Conservation (phyloP, 2,329 filamentous ascomycete species). For the Ascosphaera acerosa region DNA sequence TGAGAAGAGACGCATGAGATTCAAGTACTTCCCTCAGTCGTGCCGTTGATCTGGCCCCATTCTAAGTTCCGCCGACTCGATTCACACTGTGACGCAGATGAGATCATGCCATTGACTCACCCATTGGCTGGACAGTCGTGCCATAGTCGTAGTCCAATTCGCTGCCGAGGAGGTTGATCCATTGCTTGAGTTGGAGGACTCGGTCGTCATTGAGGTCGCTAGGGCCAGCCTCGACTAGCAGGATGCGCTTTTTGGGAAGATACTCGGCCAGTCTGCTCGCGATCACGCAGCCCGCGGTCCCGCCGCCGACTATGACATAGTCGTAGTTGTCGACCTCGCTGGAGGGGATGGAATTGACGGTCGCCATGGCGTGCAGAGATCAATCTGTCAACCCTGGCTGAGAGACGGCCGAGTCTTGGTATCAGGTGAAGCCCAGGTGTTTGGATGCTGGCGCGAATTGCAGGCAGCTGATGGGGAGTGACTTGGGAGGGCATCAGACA, state of each 20-base stretch:
- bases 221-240: conserved; percentile 70
- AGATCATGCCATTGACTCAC: no score
- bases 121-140: conserved; percentile 68
- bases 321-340: conserved; percentile 45
- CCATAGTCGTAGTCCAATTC: conserved; percentile 80
- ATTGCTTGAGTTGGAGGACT: conserved; percentile 66
- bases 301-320: conserved; percentile 66
- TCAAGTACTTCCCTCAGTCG: no score
- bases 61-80: no score
- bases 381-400: no score
- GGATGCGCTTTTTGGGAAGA: conserved; percentile 53
- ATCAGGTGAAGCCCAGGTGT: no score
- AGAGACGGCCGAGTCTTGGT: no score
- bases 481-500: no score
- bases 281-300: conserved; percentile 67
- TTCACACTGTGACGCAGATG: no score
- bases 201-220: conserved; percentile 75
- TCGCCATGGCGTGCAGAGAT: no score
- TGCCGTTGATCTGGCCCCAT: no score
- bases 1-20: conserved; percentile 3
- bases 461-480: no score
- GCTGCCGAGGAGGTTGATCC: conserved; percentile 61
- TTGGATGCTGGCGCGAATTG: no score
- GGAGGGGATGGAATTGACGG: conserved; percentile 43
- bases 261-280: conserved; percentile 59